These are phyloP conservation scores for Exophiala sideris DNA, from an alignment of 2,329 filamentous ascomycete species.

Conservation along the genomic window DNA sequence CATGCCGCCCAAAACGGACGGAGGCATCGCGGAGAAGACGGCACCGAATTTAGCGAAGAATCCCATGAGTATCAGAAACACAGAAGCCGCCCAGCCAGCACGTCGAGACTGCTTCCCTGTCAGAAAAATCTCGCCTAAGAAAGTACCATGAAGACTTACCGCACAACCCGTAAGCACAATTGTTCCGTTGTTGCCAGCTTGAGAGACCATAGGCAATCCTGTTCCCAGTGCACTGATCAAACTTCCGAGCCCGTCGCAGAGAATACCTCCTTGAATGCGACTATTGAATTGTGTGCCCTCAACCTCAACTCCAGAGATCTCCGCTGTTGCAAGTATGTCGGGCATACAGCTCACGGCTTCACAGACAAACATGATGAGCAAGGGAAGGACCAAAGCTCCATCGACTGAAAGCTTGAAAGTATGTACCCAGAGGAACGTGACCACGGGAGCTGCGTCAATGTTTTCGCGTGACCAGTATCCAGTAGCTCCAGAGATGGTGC, in stretches of 20 bases:
- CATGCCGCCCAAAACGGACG: slow-evolving; percentile 65
- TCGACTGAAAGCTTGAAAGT: slow-evolving; percentile 72
- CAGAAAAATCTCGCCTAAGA: background rate
- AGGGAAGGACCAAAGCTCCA: slow-evolving; percentile 67
- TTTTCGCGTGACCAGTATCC: slow-evolving; percentile 74
- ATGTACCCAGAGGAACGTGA: slow-evolving; percentile 74
- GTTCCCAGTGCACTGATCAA: slow-evolving; percentile 73
- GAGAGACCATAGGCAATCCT: slow-evolving; percentile 74
- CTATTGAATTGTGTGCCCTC: slow-evolving; percentile 69
- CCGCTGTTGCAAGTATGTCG: slow-evolving; percentile 76
- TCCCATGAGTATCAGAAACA: slow-evolving; percentile 77
- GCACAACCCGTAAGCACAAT: slow-evolving; percentile 79
- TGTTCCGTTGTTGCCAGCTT: slow-evolving; percentile 82
- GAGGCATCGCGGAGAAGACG: slow-evolving; percentile 71
- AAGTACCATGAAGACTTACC: slow-evolving; percentile 20
- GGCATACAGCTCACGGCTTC: slow-evolving; percentile 76
- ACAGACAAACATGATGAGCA: slow-evolving; percentile 68
- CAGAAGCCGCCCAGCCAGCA: slow-evolving; percentile 73
- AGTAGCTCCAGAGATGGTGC: slow-evolving; percentile 72
- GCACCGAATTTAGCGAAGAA: slow-evolving; percentile 81
- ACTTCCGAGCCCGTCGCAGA: slow-evolving; percentile 75
- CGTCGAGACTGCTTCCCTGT: slow-evolving; percentile 57
- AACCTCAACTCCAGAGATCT: slow-evolving; percentile 73
- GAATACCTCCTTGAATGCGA: slow-evolving; percentile 72
- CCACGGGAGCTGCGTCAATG: slow-evolving; percentile 68